A percentile compares a stretch with the other conserved stretches of the same genome.
Conservation (phyloP, 345 rosid species). For the Linum trigynum region DNA sequence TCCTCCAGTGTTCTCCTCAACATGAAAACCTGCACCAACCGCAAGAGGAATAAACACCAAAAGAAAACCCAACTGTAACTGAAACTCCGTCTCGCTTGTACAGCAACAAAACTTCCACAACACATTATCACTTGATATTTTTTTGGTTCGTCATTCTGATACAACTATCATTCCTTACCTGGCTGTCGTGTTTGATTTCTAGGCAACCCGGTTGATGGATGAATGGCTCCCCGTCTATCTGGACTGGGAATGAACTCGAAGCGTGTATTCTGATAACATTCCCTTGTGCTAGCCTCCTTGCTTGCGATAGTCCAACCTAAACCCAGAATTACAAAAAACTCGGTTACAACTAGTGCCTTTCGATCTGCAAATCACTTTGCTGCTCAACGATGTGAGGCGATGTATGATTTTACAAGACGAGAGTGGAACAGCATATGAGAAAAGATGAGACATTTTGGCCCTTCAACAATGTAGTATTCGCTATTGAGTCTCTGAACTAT, state of each 20-base stretch:
- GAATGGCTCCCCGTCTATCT: constrained; percentile 67
- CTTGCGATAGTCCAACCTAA: constrained; percentile 64
- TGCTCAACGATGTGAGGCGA: background rate
- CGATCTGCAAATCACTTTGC: too few relatives aligned
- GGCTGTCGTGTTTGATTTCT: constrained; percentile 61
- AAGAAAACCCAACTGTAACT: background rate
- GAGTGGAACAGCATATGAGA: background rate
- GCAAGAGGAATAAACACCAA: background rate
- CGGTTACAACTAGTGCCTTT: too few relatives aligned
- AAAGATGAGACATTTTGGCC: background rate
- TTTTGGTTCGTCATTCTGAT: too few relatives aligned
- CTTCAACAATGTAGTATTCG: too few relatives aligned
- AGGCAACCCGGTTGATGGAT: constrained; percentile 59
- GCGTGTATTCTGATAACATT: constrained; percentile 44
- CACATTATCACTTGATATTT: too few relatives aligned
- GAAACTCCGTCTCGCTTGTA: too few relatives aligned
- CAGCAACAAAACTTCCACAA: too few relatives aligned
- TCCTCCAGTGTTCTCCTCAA: constrained; percentile 53
- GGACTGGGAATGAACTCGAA: constrained; percentile 55
- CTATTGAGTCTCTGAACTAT: too few relatives aligned
- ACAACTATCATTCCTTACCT: constrained; percentile 24
- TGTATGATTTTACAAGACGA: background rate
- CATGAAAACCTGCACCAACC: constrained; percentile 44
- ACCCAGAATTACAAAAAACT: background rate
- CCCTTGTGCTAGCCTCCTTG: constrained; percentile 63